Evolutionary conservation across 257 asterid genomes (phyloP), one percentile per base, ranked within the genome.

Genomic region (Datura wrightii): DNA sequence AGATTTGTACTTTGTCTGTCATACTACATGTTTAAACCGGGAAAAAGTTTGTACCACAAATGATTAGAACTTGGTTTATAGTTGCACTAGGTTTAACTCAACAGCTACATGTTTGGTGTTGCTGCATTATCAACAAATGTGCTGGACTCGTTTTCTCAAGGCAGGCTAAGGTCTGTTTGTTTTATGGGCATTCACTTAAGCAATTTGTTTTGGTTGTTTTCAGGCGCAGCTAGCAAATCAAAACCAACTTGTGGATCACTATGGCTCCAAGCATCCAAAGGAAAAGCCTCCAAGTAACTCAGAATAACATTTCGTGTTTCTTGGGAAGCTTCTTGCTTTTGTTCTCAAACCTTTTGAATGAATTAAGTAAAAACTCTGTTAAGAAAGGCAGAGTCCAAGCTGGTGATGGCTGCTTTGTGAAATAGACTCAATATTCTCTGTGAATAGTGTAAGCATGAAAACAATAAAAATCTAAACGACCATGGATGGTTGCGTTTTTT

Each of bases 221-320:
- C 93, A 96, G 98, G 90, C 80, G 82, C 97, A 92, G 88, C 91
- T 95, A 70, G 99, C 99, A 67, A 96, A 96, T 82, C 91, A 93
- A 18, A 96, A 96, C 71, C 99, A 96, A 88, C 97, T 94, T 36
- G 83, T 87, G 5, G 98, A 94, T 90, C 99, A 96, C 86, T 96
- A 92, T 53, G 90, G 90, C 83, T 96, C 99, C 60, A 96, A 96
- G 91, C 98, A 94, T 88, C 98, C 99, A 9, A 96, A 96, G 88
- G 99, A 96, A 86, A 90, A 88, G 86, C 92, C 97, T 71, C 98
- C 97, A 72, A 91, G 94, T 89, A 91, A 88, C 91, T 96, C 97
- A 2, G 93, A 85, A 83, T 93, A 93, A 90, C 88, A 46, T 72
- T 44, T 46, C 41, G 1, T 71, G 83, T 62, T 59, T 58, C 44